Conservation (phyloP, 768 basidiomycete species). For the Rhizopogon vesiculosus region DNA sequence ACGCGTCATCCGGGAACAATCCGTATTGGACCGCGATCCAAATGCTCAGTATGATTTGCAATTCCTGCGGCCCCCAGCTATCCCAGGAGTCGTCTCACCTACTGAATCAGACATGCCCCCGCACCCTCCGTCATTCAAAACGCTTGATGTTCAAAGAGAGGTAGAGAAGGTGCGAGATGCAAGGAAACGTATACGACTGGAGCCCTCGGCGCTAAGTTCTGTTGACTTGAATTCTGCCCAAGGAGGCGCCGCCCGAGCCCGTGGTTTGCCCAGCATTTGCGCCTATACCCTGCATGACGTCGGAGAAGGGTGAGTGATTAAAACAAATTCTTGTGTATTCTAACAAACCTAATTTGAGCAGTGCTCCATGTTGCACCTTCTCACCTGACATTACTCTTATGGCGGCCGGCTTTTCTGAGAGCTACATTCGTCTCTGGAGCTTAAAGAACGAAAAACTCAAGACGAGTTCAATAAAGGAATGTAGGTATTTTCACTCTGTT, state of each 20-base stretch:
- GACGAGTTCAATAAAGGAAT: constrained; percentile 58
- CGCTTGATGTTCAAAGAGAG: constrained; percentile 85
- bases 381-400: constrained; percentile 88
- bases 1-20: constrained; percentile 76
- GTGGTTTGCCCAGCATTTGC: constrained; percentile 87
- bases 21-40: constrained; percentile 68
- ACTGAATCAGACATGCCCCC: constrained; percentile 72
- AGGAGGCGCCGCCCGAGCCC: constrained; percentile 45
- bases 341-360: constrained; percentile 27
- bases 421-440: constrained; percentile 92
- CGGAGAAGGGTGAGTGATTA: constrained; percentile 76
- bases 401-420: constrained; percentile 95
- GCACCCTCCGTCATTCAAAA: constrained; percentile 77
- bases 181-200: constrained; percentile 86
- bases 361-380: constrained; percentile 82
- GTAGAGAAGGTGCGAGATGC: constrained; percentile 87
- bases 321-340: background rate
- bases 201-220: constrained; percentile 60
- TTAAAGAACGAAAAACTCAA: constrained; percentile 86
- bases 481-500: constrained; percentile 37
- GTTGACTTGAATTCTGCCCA: constrained; percentile 58
- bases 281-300: constrained; percentile 94
- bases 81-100: constrained; percentile 58
- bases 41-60: constrained; percentile 62
- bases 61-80: constrained; percentile 41